Percentiles rank a stretch among this genome's conserved stretches.
Conservation (phyloP, 139 green algal genomes). For the Nannochloris sp. region DNA sequence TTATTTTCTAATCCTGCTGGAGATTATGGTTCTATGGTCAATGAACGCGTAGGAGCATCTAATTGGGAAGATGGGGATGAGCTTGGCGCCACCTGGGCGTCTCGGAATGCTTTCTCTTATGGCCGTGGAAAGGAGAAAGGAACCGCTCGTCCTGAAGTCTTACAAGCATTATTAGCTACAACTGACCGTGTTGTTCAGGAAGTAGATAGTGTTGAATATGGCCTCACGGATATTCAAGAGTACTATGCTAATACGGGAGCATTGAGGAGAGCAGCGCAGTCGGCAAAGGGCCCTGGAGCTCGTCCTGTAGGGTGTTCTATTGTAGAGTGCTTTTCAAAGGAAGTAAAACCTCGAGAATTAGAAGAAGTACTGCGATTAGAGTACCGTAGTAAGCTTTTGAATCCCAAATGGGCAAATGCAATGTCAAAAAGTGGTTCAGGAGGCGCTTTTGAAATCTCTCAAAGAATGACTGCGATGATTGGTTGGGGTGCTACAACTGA, state of each 20-base stretch:
- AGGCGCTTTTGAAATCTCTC: conserved; percentile 90
- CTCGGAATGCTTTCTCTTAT: conserved; percentile 92
- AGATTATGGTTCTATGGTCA: conserved; percentile 98
- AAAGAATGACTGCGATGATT: conserved; percentile 89
- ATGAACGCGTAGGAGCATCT: conserved; percentile 84
- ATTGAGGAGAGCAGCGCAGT: conserved; percentile 73
- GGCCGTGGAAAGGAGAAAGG: conserved; percentile 70
- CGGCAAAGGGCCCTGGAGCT: conserved; percentile 23
- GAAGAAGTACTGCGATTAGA: conserved; percentile 88
- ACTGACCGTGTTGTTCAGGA: conserved; percentile 80
- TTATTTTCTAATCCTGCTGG: conserved; percentile 93
- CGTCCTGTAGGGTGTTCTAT: conserved; percentile 61
- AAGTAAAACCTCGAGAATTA: conserved; percentile 67
- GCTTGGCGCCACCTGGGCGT: conserved; percentile 91
- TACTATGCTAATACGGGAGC: conserved; percentile 66
- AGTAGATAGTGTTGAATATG: conserved; percentile 97
- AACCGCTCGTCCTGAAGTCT: conserved; percentile 65
- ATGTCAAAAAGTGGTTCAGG: conserved; percentile 87
- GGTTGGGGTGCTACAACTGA: conserved; percentile 88
- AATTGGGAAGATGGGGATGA: conserved; percentile 77
- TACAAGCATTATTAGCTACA: conserved; percentile 65
- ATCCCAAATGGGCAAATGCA: conserved; percentile 88
- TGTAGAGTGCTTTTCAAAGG: conserved; percentile 79
- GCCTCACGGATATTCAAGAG: conserved; percentile 79
- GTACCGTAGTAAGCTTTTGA: conserved; percentile 95